These are phyloP conservation scores for Erodium chrysanthum DNA, from an alignment of 441 rosid genomes.

Conservation along the genomic window DNA sequence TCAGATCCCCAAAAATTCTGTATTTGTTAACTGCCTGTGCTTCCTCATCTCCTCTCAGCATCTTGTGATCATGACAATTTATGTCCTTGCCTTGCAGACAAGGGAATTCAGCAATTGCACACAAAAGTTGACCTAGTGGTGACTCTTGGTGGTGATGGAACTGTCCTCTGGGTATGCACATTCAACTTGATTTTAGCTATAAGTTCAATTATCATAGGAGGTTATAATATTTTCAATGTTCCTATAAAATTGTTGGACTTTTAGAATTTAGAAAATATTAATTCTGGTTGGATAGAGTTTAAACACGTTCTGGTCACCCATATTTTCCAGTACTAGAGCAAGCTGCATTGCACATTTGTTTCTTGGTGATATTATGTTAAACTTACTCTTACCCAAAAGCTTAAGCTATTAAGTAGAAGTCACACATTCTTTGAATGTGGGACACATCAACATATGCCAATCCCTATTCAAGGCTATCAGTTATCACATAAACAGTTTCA, in stretches of 20 bases:
- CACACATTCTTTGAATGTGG: too few species aligned
- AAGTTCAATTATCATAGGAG: neutral
- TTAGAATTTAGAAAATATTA: neutral
- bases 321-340: neutral
- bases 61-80: conserved; percentile 10
- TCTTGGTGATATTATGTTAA: neutral
- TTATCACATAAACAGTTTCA: neutral
- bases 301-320: neutral
- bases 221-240: neutral
- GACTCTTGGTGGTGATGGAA: conserved; percentile 99
- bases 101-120: conserved; percentile 58
- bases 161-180: conserved; percentile 85
- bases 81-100: conserved; percentile 37
- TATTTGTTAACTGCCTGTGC: neutral
- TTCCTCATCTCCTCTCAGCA: neutral
- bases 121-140: conserved; percentile 81
- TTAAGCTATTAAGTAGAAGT: too few species aligned
- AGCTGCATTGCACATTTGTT: neutral
- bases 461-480: neutral
- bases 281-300: neutral
- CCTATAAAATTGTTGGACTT: neutral
- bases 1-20: neutral
- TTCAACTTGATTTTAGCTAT: conserved; percentile 5
- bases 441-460: neutral
- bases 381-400: too few species aligned